Percentiles rank a stretch among this genome's conserved stretches.
phyloP scores from a whole-genome alignment of 1,284 basidiomycete genomes.

The Fomes fomentarius region DNA sequence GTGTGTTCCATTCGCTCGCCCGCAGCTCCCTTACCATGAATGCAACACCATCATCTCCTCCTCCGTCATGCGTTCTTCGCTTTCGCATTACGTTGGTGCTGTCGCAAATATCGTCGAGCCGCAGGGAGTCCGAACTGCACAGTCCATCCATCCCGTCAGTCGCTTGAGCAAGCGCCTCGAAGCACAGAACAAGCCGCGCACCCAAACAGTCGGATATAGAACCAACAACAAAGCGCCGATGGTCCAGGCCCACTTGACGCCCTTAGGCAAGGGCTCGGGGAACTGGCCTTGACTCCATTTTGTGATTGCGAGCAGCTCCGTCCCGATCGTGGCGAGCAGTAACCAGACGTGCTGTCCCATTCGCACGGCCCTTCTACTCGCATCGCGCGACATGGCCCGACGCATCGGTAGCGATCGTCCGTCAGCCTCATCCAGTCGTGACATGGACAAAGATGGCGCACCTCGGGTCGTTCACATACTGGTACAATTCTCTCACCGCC shows the following conservation, averaged over 20 bases:
- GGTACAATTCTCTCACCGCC: constrained; percentile 78
- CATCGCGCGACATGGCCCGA: constrained; percentile 8
- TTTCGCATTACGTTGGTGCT: constrained; percentile 30
- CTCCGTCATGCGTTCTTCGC: constrained; percentile 29
- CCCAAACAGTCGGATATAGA: constrained; percentile 70
- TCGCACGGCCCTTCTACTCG: constrained; percentile 65
- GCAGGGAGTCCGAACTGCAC: constrained; percentile 42
- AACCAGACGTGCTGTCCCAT: constrained; percentile 90
- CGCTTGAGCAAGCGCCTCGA: constrained; percentile 11
- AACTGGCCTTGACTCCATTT: constrained; percentile 83
- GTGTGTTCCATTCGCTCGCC: constrained; percentile 8
- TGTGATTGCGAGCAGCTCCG: constrained; percentile 72
- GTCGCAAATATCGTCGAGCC: constrained; percentile 39
- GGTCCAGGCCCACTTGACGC: constrained; percentile 68
- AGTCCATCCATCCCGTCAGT: constrained; percentile 14
- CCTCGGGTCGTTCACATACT: constrained; percentile 80
- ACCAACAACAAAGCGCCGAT: constrained; percentile 58
- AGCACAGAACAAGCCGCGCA: constrained; percentile 33
- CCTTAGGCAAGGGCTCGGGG: constrained; percentile 59
- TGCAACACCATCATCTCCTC: not conserved
- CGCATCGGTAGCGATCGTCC: constrained; percentile 16
- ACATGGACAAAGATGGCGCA: constrained; percentile 33
- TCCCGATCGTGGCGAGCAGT: constrained; percentile 77
- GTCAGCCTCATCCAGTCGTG: constrained; percentile 8
- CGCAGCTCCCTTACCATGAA: not conserved